Evolutionary conservation across 2,329 filamentous ascomycete genomes (phyloP).

Genomic region (Nigrospora sphaerica): DNA sequence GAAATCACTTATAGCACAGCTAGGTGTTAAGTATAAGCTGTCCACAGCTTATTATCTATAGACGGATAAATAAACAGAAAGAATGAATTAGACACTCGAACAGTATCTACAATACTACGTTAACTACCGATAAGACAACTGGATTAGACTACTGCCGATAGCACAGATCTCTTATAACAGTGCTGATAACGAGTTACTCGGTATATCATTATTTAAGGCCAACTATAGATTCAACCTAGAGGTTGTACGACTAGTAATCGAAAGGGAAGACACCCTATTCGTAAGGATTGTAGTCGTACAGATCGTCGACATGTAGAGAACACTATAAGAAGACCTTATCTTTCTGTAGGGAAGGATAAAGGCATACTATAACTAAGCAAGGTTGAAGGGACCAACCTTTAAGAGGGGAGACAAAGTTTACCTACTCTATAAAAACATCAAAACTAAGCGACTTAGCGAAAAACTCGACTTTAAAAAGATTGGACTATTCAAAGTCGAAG

Average conservation of each 20-base stretch:
- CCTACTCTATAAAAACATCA: background rate
- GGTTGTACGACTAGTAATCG: background rate
- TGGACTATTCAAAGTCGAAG: background rate
- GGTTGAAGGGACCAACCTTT: background rate
- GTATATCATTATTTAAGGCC: background rate
- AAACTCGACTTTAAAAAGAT: slow-evolving; percentile 3
- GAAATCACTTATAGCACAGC: slow-evolving; percentile 1
- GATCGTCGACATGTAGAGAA: background rate
- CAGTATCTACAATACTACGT: slow-evolving; percentile 6
- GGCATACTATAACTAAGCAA: background rate
- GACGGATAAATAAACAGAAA: slow-evolving; percentile 4
- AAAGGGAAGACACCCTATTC: background rate
- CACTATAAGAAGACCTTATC: background rate
- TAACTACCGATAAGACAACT: slow-evolving; percentile 5
- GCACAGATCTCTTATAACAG: slow-evolving; percentile 6
- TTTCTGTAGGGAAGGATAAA: background rate
- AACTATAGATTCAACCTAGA: background rate
- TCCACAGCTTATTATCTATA: slow-evolving; percentile 3
- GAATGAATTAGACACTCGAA: slow-evolving; percentile 4
- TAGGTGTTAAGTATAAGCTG: background rate
- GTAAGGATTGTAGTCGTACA: background rate
- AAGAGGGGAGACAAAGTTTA: background rate
- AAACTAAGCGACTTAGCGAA: background rate
- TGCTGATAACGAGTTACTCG: slow-evolving; percentile 1
- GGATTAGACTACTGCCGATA: slow-evolving; percentile 3